Base-by-base conservation (phyloP, 106 monocot genomes). In the Posidonia australis region DNA sequence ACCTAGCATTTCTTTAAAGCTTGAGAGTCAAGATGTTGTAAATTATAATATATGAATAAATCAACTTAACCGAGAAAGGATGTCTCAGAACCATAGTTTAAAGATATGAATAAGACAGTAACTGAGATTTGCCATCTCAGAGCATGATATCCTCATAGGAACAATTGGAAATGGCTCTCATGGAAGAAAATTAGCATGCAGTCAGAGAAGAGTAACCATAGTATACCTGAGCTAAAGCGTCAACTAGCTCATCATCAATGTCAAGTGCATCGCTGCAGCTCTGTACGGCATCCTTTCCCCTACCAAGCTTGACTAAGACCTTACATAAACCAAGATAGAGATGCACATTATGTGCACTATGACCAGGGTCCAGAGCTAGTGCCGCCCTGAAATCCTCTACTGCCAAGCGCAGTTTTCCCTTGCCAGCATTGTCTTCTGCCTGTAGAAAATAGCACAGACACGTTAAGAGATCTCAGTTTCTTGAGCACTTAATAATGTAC, bases 371-470 rank as follows among this genome's bases (percentile, higher is more conserved):
- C 68, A 90, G 21, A 44, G 79, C 75, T 44, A 94, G 74, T 60
- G 94, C 94, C 23, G 86, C 77, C 72, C 81, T 86, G 71, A 75
- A 94, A 68, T 94, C 94, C 55, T 94, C 90, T 44, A 75, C 94
- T 64, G 94, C 69, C 57, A 84, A 13, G 54, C 94, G 83, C 30
- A 94, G 74, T 70, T 90, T 94, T 28, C 94, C 94, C 74, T 84
- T 94, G 54, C 60, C 73, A 71, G 73, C 83, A 80, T 94, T 94
- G 53, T 94, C 94, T 74, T 94, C 89, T 66, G 94, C 94, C 90
- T 94, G 70, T 32, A 77, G 67, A 28, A 60, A 44, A 30, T n/a
- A n/a, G n/a, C n/a, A n/a, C n/a, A n/a, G n/a, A n/a, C n/a, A n/a
- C n/a, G n/a, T 28, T 44, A 28, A 41, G 12, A 42, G 7, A 22